These are phyloP conservation scores for Arthromyces matolae DNA, from an alignment of 768 basidiomycete species.

Conservation along the genomic window DNA sequence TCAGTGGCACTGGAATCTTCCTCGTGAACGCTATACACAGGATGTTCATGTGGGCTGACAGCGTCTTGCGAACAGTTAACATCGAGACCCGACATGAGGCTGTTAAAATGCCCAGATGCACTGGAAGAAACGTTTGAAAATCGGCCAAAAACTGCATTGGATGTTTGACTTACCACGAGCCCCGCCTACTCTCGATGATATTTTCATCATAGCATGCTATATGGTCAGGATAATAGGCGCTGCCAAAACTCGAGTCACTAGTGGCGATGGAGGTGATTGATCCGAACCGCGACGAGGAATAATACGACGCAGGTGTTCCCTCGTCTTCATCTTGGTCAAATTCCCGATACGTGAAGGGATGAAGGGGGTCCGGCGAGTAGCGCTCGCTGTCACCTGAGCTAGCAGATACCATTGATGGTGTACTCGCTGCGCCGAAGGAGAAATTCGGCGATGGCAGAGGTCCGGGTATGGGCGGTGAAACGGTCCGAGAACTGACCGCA, in stretches of 20 bases:
- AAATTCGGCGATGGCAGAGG: slow-evolving; percentile 61
- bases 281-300: slow-evolving; percentile 52
- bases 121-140: slow-evolving; percentile 17
- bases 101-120: slow-evolving; percentile 36
- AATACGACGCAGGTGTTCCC: slow-evolving; percentile 42
- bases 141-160: slow-evolving; percentile 16
- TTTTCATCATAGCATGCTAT: slow-evolving; percentile 30
- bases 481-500: slow-evolving; percentile 42
- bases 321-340: slow-evolving; percentile 55
- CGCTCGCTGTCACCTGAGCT: slow-evolving; percentile 49
- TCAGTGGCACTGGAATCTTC: slow-evolving; percentile 15
- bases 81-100: slow-evolving; percentile 41
- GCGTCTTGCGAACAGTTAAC: slow-evolving; percentile 28
- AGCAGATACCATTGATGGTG: slow-evolving; percentile 46
- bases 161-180: slow-evolving; percentile 37
- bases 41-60: slow-evolving; percentile 9
- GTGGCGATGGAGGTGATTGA: slow-evolving; percentile 59
- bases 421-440: slow-evolving; percentile 59
- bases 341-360: slow-evolving; percentile 43
- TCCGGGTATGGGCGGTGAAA: slow-evolving; percentile 46
- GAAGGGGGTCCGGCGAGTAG: slow-evolving; percentile 51
- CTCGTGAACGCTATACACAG: slow-evolving; percentile 25
- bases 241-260: slow-evolving; percentile 55
- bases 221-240: slow-evolving; percentile 46
- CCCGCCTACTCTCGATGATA: slow-evolving; percentile 29